Evolutionary conservation across 2,329 filamentous ascomycete genomes (phyloP), one percentile per base, ranked within the genome.

Genomic region (Phoma sp.): DNA sequence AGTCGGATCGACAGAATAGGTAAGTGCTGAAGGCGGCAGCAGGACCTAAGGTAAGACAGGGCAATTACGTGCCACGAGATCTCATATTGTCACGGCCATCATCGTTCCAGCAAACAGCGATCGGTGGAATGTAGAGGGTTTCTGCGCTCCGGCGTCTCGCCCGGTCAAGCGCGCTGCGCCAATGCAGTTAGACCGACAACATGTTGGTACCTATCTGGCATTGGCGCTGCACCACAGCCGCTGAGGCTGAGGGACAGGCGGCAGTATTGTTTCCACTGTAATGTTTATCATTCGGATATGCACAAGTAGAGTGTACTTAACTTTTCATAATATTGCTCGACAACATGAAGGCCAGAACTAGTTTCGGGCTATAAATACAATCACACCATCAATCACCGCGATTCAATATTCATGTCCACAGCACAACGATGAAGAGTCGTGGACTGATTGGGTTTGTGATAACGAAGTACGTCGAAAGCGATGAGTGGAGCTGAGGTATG

Each of bases 1-100:
- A 34, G 34, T 25, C 20, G 4, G 42, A 26, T n/a, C 20, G 36
- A 46, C 47, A 37, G 25, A 50, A 54, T 38, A 29, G 53, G 59
- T 48, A 61, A 56, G 48, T 54, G 45, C 51, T 33, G 23, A 34
- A 48, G 51, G 47, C 42, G 54, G 55, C 25, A 49, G 29, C 51
- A 47, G 40, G 42, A 18, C 30, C 20, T 2, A 20, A 45, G 45
- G 21, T 43, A 18, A 37, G 39, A 50, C 37, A 43, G 26, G 40
- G 38, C 38, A 52, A 47, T 47, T 50, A 53, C 29, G 54, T 59
- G 47, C 55, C 46, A 57, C 54, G 42, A 42, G 47, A 51, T 37
- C 30, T 21, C 36, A 39, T 34, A 23, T 17, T 21, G 42, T 57
- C 18, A 43, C 20, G 37, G 34, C 11, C 50, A 58, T 47, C 25